phyloP scores from a whole-genome alignment of 768 basidiomycete genomes.

The Boletus edulis region DNA sequence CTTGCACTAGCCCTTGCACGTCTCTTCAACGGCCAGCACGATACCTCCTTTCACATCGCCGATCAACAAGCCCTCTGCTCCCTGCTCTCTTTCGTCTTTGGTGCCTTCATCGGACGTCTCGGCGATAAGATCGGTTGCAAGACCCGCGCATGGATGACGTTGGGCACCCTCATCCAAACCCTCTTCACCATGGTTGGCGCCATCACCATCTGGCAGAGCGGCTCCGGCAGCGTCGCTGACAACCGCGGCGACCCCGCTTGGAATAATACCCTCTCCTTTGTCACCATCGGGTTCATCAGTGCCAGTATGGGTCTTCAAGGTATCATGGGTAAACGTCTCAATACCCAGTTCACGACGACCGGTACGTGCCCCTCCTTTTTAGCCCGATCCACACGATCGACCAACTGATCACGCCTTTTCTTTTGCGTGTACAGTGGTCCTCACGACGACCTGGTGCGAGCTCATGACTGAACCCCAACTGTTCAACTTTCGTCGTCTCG shows the following conservation, averaged over 20 bases:
- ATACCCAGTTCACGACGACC: constrained; percentile 76
- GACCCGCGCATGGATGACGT: constrained; percentile 71
- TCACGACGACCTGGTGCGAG: constrained; percentile 89
- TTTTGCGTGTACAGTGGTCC: constrained; percentile 50
- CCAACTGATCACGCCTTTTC: neutral
- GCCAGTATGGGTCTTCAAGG: constrained; percentile 79
- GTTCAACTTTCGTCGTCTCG: constrained; percentile 51
- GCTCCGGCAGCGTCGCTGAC: constrained; percentile 51
- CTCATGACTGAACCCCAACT: constrained; percentile 79
- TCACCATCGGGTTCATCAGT: constrained; percentile 76
- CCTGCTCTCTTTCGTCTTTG: constrained; percentile 71
- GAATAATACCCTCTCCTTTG: constrained; percentile 64
- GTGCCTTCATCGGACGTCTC: constrained; percentile 77
- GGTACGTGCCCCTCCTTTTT: constrained; percentile 43
- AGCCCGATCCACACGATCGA: neutral
- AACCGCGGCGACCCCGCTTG: constrained; percentile 65
- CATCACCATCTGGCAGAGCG: constrained; percentile 68
- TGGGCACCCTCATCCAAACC: constrained; percentile 71
- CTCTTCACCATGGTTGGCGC: constrained; percentile 74
- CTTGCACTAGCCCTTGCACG: constrained; percentile 78
- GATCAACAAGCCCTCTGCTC: constrained; percentile 85
- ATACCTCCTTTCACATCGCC: constrained; percentile 67
- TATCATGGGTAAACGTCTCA: constrained; percentile 77
- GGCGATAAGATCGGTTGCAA: constrained; percentile 79
- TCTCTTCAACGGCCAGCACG: constrained; percentile 58